phyloP scores from a whole-genome alignment of 306 rosid species.

The Begonia fuchsioides region DNA sequence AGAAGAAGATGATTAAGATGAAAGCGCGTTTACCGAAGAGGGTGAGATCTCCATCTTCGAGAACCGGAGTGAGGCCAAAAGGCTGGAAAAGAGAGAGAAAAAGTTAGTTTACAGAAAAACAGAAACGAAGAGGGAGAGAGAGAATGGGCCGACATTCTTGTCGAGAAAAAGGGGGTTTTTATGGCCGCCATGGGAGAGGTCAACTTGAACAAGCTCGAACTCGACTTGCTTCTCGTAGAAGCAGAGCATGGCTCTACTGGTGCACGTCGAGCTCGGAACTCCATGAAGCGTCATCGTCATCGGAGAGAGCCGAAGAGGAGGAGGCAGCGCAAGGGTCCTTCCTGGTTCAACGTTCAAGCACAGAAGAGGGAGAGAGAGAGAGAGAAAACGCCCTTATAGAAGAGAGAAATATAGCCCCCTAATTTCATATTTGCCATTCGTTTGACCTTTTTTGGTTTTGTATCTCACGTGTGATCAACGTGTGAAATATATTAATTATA shows the following conservation, averaged over 20 bases:
- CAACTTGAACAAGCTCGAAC: conserved; percentile 47
- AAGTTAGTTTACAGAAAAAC: neutral
- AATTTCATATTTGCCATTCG: no score
- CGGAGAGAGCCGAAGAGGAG: no score
- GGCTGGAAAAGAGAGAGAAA: conserved; percentile 31
- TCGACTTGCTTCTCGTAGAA: conserved; percentile 56
- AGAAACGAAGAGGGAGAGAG: neutral
- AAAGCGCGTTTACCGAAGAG: conserved; percentile 45
- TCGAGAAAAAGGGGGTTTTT: conserved; percentile 53
- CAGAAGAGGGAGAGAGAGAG: no score
- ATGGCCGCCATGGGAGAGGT: conserved; percentile 37
- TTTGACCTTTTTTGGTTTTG: no score
- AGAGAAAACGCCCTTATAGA: no score
- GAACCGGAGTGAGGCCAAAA: conserved; percentile 52
- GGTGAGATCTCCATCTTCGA: conserved; percentile 60
- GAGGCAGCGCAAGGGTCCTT: no score
- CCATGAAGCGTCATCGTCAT: conserved; percentile 35
- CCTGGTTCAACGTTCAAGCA: no score
- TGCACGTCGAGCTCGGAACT: conserved; percentile 42
- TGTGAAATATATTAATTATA: no score
- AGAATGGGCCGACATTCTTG: conserved; percentile 32
- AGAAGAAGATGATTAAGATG: neutral
- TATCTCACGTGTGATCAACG: no score
- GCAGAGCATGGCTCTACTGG: conserved; percentile 35
- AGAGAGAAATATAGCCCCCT: no score